Conservation (phyloP, 495 filamentous ascomycete genomes). For the Glutinoglossum americanum region DNA sequence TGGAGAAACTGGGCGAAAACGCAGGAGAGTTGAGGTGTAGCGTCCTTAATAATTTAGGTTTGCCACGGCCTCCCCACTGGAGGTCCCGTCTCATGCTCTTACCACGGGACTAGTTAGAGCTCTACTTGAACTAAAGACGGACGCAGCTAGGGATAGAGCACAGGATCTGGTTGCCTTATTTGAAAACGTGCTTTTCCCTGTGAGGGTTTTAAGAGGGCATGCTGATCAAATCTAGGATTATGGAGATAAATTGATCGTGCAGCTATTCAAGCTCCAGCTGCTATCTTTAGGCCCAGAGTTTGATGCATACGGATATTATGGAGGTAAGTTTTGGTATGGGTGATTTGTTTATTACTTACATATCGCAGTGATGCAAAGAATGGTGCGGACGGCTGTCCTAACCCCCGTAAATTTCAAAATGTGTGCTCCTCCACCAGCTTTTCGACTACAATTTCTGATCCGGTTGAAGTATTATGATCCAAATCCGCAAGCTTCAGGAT, state of each 20-base stretch:
- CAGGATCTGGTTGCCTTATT: slow-evolving; percentile 33
- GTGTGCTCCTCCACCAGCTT: slow-evolving; percentile 9
- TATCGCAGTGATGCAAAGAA: slow-evolving; percentile 16
- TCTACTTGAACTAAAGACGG: slow-evolving; percentile 23
- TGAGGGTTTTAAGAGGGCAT: background rate
- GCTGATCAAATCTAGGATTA: slow-evolving; percentile 20
- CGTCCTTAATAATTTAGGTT: slow-evolving; percentile 30
- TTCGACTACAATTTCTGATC: slow-evolving; percentile 4
- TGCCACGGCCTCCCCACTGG: background rate
- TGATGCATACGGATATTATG: slow-evolving; percentile 11
- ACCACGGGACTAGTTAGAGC: slow-evolving; percentile 23
- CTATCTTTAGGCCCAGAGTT: slow-evolving; percentile 18
- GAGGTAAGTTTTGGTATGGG: slow-evolving; percentile 5
- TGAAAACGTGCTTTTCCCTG: slow-evolving; percentile 17
- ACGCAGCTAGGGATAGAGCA: slow-evolving; percentile 29
- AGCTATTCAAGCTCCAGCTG: slow-evolving; percentile 47
- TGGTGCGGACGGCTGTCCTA: slow-evolving; percentile 33
- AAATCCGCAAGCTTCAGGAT: slow-evolving; percentile 41
- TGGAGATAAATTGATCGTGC: slow-evolving; percentile 38
- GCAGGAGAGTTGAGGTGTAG: slow-evolving; percentile 41
- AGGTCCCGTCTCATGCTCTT: slow-evolving; percentile 9
- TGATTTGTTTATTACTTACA: background rate
- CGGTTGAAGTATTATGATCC: slow-evolving; percentile 30
- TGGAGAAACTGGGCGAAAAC: slow-evolving; percentile 33
- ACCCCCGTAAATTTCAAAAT: slow-evolving; percentile 41